A percentile compares a stretch with the other conserved stretches of the same genome.
Evolutionary conservation across 1,284 basidiomycete genomes (phyloP).

Genomic region (Fomitopsis pinicola): DNA sequence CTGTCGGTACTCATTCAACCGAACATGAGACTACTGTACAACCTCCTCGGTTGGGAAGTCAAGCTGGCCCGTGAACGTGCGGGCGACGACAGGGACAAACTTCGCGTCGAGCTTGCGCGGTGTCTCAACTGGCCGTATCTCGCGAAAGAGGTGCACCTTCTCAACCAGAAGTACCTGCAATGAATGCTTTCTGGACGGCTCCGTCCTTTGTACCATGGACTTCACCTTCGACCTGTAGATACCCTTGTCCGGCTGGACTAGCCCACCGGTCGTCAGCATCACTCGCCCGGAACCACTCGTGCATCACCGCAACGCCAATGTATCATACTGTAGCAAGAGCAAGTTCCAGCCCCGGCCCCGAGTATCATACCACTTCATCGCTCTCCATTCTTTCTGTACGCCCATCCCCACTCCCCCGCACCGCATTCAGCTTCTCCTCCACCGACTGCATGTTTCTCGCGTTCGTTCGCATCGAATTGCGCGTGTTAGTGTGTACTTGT

Average conservation of each 20-base stretch:
- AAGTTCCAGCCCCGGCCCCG: neutral
- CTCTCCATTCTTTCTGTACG: neutral
- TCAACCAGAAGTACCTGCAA: constrained; percentile 78
- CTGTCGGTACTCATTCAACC: constrained; percentile 90
- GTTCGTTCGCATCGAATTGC: neutral
- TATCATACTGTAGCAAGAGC: constrained; percentile 1
- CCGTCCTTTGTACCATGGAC: neutral
- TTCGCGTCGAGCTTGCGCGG: constrained; percentile 54
- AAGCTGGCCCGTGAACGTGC: constrained; percentile 72
- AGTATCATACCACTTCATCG: neutral
- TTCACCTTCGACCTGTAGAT: neutral
- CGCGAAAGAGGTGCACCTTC: constrained; percentile 71
- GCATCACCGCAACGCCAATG: neutral
- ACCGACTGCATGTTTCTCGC: neutral
- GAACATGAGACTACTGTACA: constrained; percentile 90
- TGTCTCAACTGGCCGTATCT: constrained; percentile 77
- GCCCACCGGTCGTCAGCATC: neutral
- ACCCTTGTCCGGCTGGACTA: neutral
- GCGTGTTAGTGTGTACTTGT: neutral
- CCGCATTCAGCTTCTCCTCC: neutral
- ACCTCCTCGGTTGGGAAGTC: constrained; percentile 91
- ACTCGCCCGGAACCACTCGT: neutral
- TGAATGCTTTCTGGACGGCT: constrained; percentile 15
- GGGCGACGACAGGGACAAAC: constrained; percentile 40
- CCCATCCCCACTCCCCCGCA: neutral